Base-by-base conservation (phyloP, 2,329 filamentous ascomycete genomes). In the Fusarium mundagurra region DNA sequence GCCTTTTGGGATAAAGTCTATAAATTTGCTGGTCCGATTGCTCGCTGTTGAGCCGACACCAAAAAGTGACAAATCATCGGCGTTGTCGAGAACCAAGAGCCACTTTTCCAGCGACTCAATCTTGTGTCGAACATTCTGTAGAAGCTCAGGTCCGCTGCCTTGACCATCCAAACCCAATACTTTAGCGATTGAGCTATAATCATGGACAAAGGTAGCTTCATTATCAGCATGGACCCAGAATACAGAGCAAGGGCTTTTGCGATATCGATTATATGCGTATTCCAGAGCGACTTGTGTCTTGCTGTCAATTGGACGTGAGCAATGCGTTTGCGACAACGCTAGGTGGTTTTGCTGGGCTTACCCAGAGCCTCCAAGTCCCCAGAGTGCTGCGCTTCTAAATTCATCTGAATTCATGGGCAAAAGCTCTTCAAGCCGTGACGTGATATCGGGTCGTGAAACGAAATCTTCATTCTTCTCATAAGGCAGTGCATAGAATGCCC, bases 251-350 rank as follows among this genome's bases (percentile, higher is more conserved):
- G 57, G 27, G 1, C 63, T 50, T 17, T 76, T 71, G 10, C 68
- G 20, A n/a, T 67, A 64, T 61, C 75, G 74, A 11, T 60, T 57
- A 62, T 82, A 81, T 4, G 81, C 81, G 63, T 80, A 84, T 18
- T 83, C 77, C 8, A 83, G 71, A 4, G 82, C 82, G 24, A 84
- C 76, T 57, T 84, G 82, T 0, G 83, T 83, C 77, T 84, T 84
- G 2, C 82, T 83, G 20, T 18, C 3, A 6, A 22, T 34, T 39
- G n/a, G 17, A 44, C 69, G 7, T 69, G 10, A 69, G 55, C 8
- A 2, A 34, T 3, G 4, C 11, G 10, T 17, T 22, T 31, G 4
- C 22, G 18, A 24, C 2, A 4, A 20, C 14, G 24, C 17, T 18
- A 2, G 4, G 38, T 2, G 6, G 17, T 60, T 3, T 22, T 4